Percentiles rank a stretch among this genome's conserved stretches.
Evolutionary conservation across 2,329 filamentous ascomycete species (phyloP).

Genomic region (Raffaelea ambrosiae): DNA sequence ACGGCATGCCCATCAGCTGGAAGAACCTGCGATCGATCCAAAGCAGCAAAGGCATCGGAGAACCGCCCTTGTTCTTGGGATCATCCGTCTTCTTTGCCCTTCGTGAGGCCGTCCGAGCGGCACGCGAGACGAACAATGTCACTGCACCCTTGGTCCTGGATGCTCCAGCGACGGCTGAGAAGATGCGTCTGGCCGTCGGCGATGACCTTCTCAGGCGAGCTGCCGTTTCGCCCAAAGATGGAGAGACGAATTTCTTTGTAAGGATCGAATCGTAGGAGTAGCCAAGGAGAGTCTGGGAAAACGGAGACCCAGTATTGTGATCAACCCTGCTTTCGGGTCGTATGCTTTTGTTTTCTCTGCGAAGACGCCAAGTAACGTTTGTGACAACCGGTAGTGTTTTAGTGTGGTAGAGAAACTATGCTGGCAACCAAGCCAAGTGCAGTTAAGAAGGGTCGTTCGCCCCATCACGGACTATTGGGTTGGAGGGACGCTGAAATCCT

Average conservation of each 20-base stretch:
- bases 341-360: too few relatives aligned
- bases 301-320: too few relatives aligned
- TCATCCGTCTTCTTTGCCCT: slow-evolving; percentile 82
- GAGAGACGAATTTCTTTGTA: slow-evolving; percentile 77
- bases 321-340: too few relatives aligned
- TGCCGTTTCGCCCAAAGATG: slow-evolving; percentile 60
- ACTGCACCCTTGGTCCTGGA: slow-evolving; percentile 45
- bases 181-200: slow-evolving; percentile 67
- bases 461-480: too few relatives aligned
- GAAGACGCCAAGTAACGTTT: too few relatives aligned
- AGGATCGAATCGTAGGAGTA: too few relatives aligned
- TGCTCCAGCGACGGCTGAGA: slow-evolving; percentile 75
- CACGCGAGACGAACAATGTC: slow-evolving; percentile 61
- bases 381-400: too few relatives aligned
- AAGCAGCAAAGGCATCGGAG: slow-evolving; percentile 66
- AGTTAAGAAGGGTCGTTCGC: too few relatives aligned
- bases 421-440: too few relatives aligned
- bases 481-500: too few relatives aligned
- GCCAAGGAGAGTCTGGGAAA: too few relatives aligned
- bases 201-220: slow-evolving; percentile 71
- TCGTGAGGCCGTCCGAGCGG: slow-evolving; percentile 69
- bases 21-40: slow-evolving; percentile 80
- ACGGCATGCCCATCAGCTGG: slow-evolving; percentile 69
- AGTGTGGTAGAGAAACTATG: too few relatives aligned
- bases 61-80: slow-evolving; percentile 71